A percentile compares a stretch with the other conserved stretches of the same genome.
Evolutionary conservation across 2,329 filamentous ascomycete species (phyloP).

Genomic region (Penicillium sp.): DNA sequence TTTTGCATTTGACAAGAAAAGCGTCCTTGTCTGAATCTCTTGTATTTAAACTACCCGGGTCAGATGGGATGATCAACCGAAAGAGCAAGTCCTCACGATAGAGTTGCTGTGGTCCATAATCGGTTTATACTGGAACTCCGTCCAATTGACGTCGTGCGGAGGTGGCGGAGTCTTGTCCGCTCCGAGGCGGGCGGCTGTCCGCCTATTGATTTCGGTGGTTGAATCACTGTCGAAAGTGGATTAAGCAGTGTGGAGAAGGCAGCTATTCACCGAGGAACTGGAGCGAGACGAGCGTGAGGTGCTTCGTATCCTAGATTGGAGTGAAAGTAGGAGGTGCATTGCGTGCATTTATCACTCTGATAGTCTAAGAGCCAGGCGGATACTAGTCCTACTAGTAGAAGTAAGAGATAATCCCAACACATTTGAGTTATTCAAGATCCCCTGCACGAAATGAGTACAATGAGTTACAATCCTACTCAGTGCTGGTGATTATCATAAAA

Average conservation of each 20-base stretch:
- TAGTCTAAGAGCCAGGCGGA: too few relatives aligned
- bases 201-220: conserved; percentile 4
- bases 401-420: too few relatives aligned
- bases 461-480: too few relatives aligned
- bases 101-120: not conserved
- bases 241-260: conserved; percentile 26
- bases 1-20: not conserved
- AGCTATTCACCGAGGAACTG: conserved; percentile 50
- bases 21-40: too few relatives aligned
- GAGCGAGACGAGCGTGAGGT: conserved; percentile 48
- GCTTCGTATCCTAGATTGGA: conserved; percentile 50
- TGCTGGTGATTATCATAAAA: too few relatives aligned
- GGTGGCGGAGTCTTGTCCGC: conserved; percentile 17
- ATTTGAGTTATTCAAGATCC: too few relatives aligned
- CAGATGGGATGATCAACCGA: not conserved
- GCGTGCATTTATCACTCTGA: too few relatives aligned
- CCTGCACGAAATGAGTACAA: too few relatives aligned
- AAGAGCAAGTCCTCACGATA: conserved; percentile 4
- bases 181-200: conserved; percentile 8
- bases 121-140: not conserved
- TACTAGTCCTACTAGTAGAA: too few relatives aligned
- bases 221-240: conserved; percentile 21
- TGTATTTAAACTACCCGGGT: not conserved
- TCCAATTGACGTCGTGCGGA: conserved; percentile 4
- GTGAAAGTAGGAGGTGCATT: conserved; percentile 35